Base-by-base conservation (phyloP, 768 basidiomycete species). In the Lactarius vividus region DNA sequence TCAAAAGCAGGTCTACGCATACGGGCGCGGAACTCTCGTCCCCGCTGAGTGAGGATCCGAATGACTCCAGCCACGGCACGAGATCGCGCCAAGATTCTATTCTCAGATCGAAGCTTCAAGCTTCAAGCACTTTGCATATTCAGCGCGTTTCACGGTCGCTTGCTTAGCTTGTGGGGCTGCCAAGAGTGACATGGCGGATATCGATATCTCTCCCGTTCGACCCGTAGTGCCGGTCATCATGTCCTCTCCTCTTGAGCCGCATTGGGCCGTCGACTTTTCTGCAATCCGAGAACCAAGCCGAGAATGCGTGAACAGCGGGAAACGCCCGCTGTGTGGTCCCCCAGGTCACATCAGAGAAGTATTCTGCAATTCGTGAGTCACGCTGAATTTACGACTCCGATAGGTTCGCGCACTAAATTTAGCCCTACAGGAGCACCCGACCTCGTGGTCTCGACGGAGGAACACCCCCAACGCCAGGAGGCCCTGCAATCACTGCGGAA, bases 81-180 rank as follows among this genome's bases (percentile, higher is more conserved):
- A 46, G 44, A 23, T 49, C 46, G 46, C n/a, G 46, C 46, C 46
- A 49, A 49, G 46, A 49, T 49, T 49, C 46, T 23, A 49, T 49
- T 23, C 11, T 49, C 46, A 49, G 46, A 49, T 49, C 23, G 46
- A 49, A 13, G 46, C 11, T 49, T n/a, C 44, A 46, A 46, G 44
- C 44, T 42, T 10, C 42, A n/a, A 44, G 42, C 20, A 44, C n/a
- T 23, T 10, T 10, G 46, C 46, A 49, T 49, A 13, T 49, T 23
- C 46, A 23, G 23, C n/a, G 23, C 46, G 4, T 23, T 49, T 49
- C 46, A 23, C 46, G 23, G n/a, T 49, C 4, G 11, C 46, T 16
- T 4, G 46, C n/a, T 23, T 23, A 23, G 23, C n/a, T 49, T 23
- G 46, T 23, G 46, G 46, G 46, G 10, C 11, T 23, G n/a, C 39